Percentiles rank a stretch among this genome's conserved stretches.
Conservation (phyloP, 2,329 filamentous ascomycete genomes). For the Pestalotiopsis sp. region DNA sequence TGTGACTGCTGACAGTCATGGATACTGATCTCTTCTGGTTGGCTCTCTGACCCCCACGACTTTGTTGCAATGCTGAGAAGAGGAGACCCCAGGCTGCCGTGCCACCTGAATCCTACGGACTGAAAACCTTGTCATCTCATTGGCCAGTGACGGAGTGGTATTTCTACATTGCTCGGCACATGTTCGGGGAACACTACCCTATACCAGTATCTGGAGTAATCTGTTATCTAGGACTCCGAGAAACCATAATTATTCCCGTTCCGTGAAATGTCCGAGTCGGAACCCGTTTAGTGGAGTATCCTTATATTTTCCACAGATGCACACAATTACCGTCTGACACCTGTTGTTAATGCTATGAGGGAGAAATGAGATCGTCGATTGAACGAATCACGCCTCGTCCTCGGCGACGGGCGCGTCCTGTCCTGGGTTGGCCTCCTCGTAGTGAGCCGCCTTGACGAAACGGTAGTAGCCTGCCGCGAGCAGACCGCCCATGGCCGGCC, state of each 20-base stretch:
- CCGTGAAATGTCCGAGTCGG: too few species aligned
- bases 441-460: conserved; percentile 45
- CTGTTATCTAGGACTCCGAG: too few species aligned
- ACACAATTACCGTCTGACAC: not conserved
- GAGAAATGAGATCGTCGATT: not conserved
- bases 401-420: conserved; percentile 30
- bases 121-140: not conserved
- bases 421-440: conserved; percentile 41
- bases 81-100: not conserved
- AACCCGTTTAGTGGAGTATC: too few species aligned
- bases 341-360: not conserved
- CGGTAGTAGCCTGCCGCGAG: conserved; percentile 45
- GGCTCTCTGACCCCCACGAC: not conserved
- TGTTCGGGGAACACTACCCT: not conserved
- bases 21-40: not conserved
- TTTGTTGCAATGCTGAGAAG: not conserved
- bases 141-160: not conserved
- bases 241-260: too few species aligned
- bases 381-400: not conserved
- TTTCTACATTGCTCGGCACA: not conserved
- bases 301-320: too few species aligned
- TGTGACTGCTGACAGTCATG: too few species aligned
- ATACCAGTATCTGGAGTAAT: too few species aligned
- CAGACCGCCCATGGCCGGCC: conserved; percentile 43
- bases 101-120: not conserved